These are phyloP conservation scores for Syncephalastrum monosporum DNA, from an alignment of 371 early-diverging fungal species.

Conservation along the genomic window DNA sequence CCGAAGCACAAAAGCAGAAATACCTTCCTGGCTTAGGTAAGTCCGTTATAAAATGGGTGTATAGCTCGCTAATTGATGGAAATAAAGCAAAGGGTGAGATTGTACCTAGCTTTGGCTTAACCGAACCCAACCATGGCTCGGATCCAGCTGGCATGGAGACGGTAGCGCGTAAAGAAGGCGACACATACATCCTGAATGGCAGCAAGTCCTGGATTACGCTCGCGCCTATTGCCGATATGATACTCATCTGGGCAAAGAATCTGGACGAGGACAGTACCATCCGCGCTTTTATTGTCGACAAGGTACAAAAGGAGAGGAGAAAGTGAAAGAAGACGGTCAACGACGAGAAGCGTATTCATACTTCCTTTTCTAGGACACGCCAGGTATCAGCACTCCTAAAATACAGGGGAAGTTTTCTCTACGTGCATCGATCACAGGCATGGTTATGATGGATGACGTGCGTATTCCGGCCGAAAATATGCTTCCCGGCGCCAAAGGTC, in stretches of 20 bases:
- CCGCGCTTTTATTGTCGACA: slow-evolving; percentile 93
- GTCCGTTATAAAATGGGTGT: no score
- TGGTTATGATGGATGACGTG: slow-evolving; percentile 99
- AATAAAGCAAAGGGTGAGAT: slow-evolving; percentile 80
- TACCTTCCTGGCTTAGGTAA: slow-evolving; percentile 88
- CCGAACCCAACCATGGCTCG: slow-evolving; percentile 96
- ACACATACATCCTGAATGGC: slow-evolving; percentile 81
- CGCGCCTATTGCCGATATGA: slow-evolving; percentile 96
- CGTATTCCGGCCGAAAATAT: slow-evolving; percentile 87
- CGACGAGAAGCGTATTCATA: background rate
- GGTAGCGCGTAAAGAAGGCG: slow-evolving; percentile 72
- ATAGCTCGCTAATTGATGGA: background rate
- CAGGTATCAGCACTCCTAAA: slow-evolving; percentile 83
- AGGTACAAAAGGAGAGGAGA: slow-evolving; percentile 32
- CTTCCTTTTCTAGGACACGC: slow-evolving; percentile 55
- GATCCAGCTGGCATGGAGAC: slow-evolving; percentile 96
- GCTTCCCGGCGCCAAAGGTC: slow-evolving; percentile 84
- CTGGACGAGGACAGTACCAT: slow-evolving; percentile 79
- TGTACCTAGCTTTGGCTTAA: slow-evolving; percentile 93
- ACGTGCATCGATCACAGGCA: slow-evolving; percentile 95
- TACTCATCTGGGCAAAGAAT: slow-evolving; percentile 95
- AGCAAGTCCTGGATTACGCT: slow-evolving; percentile 98
- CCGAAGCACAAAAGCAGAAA: slow-evolving; percentile 87
- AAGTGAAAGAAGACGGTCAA: background rate
- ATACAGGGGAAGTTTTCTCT: slow-evolving; percentile 96